Percentiles rank a stretch among this genome's conserved stretches.
These are phyloP conservation scores for Brassica rapa DNA, from an alignment of 345 rosid genomes.

Conservation along the genomic window DNA sequence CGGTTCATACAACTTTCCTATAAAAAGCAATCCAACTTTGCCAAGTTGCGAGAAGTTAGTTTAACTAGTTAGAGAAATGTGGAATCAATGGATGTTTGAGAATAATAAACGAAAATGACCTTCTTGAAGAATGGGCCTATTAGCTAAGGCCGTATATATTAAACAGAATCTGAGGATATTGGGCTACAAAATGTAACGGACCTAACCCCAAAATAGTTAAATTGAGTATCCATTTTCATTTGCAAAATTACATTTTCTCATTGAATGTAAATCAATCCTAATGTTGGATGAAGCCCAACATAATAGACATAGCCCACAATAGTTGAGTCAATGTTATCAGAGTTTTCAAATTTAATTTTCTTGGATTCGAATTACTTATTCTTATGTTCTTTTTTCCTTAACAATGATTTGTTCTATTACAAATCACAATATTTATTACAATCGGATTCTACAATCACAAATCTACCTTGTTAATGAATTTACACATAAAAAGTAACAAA, in stretches of 20 bases:
- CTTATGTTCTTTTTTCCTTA: neutral
- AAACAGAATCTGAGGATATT: neutral
- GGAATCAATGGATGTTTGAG: neutral
- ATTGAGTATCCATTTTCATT: neutral
- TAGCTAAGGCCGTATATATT: neutral
- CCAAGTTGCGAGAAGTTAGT: neutral
- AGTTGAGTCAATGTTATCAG: neutral
- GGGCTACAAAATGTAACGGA: neutral
- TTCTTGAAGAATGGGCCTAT: neutral
- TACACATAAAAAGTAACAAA: neutral
- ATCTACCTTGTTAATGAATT: neutral
- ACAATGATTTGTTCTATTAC: neutral
- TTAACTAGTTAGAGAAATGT: neutral
- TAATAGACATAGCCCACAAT: neutral
- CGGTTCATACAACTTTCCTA: neutral
- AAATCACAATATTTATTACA: neutral
- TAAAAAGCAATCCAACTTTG: slow-evolving; percentile 19
- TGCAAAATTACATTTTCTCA: neutral
- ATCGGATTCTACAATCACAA: neutral
- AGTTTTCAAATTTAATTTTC: neutral
- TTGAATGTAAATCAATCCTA: neutral
- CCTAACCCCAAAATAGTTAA: neutral
- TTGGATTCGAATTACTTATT: neutral
- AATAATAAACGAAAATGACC: neutral
- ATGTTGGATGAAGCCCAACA: neutral